A percentile compares a stretch with the other conserved stretches of the same genome.
phyloP scores from a whole-genome alignment of 2,329 filamentous ascomycete species.

The Coniochaeta prunicola region DNA sequence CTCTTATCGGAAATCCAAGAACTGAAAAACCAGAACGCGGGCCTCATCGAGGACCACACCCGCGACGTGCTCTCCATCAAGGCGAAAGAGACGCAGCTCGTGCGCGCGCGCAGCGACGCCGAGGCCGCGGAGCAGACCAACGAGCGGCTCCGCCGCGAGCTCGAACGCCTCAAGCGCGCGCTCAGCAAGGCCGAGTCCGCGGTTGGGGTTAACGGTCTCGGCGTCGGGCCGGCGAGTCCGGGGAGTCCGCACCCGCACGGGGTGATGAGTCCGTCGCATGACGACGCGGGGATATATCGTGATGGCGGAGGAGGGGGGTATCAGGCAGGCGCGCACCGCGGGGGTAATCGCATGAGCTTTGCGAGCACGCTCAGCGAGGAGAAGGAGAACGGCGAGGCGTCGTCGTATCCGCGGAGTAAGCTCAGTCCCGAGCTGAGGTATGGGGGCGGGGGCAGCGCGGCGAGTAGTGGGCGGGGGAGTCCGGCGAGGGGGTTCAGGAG shows the following conservation, averaged over 20 bases:
- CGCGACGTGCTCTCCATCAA: constrained; percentile 94
- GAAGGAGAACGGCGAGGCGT: constrained; percentile 62
- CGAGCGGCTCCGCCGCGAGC: constrained; percentile 76
- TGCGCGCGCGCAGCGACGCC: constrained; percentile 81
- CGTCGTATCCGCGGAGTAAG: constrained; percentile 39
- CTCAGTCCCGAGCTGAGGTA: constrained; percentile 49
- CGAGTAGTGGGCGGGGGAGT: constrained; percentile 50
- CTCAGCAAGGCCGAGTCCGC: constrained; percentile 49
- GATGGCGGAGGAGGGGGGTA: constrained; percentile 38
- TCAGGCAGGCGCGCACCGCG: no score
- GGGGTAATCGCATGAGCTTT: constrained; percentile 56
- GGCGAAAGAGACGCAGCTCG: constrained; percentile 94
- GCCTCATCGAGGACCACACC: constrained; percentile 94
- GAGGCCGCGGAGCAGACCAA: constrained; percentile 84
- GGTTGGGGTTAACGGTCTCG: constrained; percentile 7
- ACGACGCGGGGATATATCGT: constrained; percentile 55
- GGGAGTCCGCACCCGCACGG: constrained; percentile 21
- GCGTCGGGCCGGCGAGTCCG: constrained; percentile 13
- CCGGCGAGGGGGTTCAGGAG: constrained; percentile 49
- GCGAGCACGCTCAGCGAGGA: constrained; percentile 65
- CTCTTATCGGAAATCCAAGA: constrained; percentile 85
- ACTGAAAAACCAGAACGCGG: constrained; percentile 92
- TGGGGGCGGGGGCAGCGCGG: constrained; percentile 28
- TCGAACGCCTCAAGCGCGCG: constrained; percentile 89
- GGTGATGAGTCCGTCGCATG: constrained; percentile 44